Conservation (phyloP, 257 asterid genomes). For the Nemophila menziesii region DNA sequence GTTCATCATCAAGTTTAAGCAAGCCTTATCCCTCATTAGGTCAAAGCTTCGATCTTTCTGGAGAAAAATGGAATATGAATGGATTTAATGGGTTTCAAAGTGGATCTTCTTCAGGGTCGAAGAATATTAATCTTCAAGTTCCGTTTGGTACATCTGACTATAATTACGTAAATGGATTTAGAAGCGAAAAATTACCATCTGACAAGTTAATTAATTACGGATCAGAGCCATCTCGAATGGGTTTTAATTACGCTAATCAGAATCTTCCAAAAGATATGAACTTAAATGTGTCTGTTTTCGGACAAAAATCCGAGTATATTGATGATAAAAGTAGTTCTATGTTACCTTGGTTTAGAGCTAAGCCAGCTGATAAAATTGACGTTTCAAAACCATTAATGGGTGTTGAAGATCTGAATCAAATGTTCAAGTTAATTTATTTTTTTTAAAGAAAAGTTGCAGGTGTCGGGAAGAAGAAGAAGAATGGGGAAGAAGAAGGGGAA, state of each 20-base stretch:
- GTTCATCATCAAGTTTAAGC: constrained; percentile 30
- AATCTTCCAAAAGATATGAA: constrained; percentile 46
- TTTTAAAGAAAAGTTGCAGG: too few relatives aligned
- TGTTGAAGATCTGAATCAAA: constrained; percentile 43
- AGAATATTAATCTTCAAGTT: constrained; percentile 28
- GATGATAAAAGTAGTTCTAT: constrained; percentile 25
- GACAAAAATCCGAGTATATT: constrained; percentile 29
- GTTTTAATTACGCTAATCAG: constrained; percentile 18
- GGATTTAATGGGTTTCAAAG: constrained; percentile 40
- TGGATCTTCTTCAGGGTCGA: constrained; percentile 52
- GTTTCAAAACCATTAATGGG: constrained; percentile 17
- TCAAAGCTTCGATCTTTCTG: constrained; percentile 28
- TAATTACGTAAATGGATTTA: constrained; percentile 25
- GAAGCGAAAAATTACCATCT: constrained; percentile 22
- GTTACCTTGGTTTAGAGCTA: constrained; percentile 71
- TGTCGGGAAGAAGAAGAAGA: too few relatives aligned
- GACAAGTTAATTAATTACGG: constrained; percentile 24
- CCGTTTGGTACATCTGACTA: constrained; percentile 22
- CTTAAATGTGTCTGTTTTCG: constrained; percentile 40
- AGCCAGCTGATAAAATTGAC: constrained; percentile 21
- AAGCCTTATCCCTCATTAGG: constrained; percentile 24
- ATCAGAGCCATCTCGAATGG: constrained; percentile 17
- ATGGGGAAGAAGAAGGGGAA: too few relatives aligned
- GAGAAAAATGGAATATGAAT: constrained; percentile 41
- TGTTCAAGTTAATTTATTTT: constrained; percentile 8